Conservation (phyloP, 1,139 yeast genomes). For the Geotrichum klebahnii region DNA sequence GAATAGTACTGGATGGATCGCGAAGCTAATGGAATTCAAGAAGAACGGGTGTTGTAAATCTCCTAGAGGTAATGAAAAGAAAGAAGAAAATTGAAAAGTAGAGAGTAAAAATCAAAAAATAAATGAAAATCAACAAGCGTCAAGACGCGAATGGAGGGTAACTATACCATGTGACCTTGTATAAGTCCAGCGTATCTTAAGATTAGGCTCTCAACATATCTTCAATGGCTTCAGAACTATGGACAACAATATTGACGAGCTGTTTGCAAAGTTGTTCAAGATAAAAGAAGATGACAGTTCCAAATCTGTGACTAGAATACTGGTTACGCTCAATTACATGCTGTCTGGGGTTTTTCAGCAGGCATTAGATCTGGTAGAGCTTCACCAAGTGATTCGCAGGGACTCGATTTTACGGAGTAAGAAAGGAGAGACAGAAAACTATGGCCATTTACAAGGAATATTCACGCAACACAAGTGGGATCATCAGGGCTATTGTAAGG, state of each 20-base stretch:
- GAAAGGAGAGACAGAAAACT: not conserved
- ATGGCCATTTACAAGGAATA: conserved; percentile 10
- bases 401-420: not conserved
- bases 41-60: not conserved
- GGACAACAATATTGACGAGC: conserved; percentile 15
- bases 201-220: too few species aligned
- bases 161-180: not conserved
- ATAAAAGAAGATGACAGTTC: not conserved
- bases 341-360: conserved; percentile 28
- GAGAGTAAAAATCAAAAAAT: not conserved
- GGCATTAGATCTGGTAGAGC: conserved; percentile 29
- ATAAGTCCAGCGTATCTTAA: too few species aligned
- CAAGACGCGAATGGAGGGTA: conserved; percentile 21
- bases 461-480: conserved; percentile 8
- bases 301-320: conserved; percentile 18
- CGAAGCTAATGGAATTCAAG: not conserved
- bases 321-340: conserved; percentile 29
- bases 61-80: not conserved
- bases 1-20: not conserved
- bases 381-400: conserved; percentile 17
- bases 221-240: conserved; percentile 4
- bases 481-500: not conserved
- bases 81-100: not conserved
- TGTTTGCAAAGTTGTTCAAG: conserved; percentile 9
- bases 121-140: conserved; percentile 5